These are phyloP conservation scores for Linnemannia zychae DNA, from an alignment of 192 early-diverging fungal genomes.

Conservation along the genomic window DNA sequence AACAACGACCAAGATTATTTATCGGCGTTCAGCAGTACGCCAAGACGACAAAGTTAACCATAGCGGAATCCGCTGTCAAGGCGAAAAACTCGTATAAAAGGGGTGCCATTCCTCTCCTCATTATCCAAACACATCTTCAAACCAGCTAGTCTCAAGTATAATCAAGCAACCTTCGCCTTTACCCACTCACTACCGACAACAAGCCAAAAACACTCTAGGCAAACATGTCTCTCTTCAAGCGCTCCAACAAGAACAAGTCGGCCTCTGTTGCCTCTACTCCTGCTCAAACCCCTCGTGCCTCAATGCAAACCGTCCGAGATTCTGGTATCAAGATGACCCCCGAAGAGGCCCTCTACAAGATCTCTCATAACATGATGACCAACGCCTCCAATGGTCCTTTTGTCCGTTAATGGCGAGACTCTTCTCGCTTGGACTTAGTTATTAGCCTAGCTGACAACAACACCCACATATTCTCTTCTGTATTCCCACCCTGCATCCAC, in stretches of 20 bases:
- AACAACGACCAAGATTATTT: not conserved
- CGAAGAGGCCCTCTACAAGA: conserved; percentile 1
- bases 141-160: not conserved
- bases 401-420: not conserved
- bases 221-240: conserved; percentile 39
- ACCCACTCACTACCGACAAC: too few relatives aligned
- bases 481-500: not conserved
- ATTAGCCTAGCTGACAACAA: not conserved
- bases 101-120: not conserved
- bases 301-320: conserved; percentile 7
- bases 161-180: too few relatives aligned
- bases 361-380: not conserved
- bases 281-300: conserved; percentile 32
- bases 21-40: not conserved
- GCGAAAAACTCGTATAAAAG: not conserved
- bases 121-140: not conserved
- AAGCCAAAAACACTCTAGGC: not conserved
- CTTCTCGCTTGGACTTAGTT: too few relatives aligned
- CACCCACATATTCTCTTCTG: not conserved
- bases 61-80: not conserved
- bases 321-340: not conserved
- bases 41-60: not conserved
- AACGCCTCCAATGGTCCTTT: not conserved
- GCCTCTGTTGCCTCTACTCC: conserved; percentile 35
- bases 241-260: conserved; percentile 41